Evolutionary conservation across 768 basidiomycete genomes (phyloP).

Genomic region (Amanita rubescens): DNA sequence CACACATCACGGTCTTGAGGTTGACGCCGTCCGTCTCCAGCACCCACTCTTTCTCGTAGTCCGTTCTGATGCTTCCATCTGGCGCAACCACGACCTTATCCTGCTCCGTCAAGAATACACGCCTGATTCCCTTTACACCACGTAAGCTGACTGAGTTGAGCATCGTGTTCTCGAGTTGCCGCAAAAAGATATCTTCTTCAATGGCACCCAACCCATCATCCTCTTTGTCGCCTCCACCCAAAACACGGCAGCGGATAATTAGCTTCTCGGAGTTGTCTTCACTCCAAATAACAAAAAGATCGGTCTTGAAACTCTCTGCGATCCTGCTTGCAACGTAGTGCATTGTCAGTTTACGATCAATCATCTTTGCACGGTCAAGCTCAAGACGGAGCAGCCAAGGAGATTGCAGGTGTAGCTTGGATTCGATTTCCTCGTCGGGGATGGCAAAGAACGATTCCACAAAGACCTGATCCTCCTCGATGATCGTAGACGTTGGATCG

Average conservation of each 20-base stretch:
- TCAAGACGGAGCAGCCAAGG: slow-evolving; percentile 97
- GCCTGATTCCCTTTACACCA: slow-evolving; percentile 84
- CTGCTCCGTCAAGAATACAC: slow-evolving; percentile 90
- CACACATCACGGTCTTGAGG: slow-evolving; percentile 89
- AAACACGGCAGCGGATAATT: slow-evolving; percentile 91
- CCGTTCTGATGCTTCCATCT: slow-evolving; percentile 59
- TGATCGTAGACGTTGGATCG: slow-evolving; percentile 83
- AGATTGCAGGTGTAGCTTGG: slow-evolving; percentile 85
- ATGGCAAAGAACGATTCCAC: slow-evolving; percentile 99
- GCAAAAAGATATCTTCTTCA: slow-evolving; percentile 94
- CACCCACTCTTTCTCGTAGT: slow-evolving; percentile 84
- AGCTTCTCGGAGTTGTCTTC: slow-evolving; percentile 99
- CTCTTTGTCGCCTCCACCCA: slow-evolving; percentile 79
- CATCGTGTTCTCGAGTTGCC: slow-evolving; percentile 95
- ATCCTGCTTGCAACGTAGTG: slow-evolving; percentile 90
- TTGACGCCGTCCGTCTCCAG: slow-evolving; percentile 97
- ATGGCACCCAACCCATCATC: slow-evolving; percentile 67
- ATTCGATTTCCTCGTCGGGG: slow-evolving; percentile 93
- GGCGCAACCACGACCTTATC: slow-evolving; percentile 62
- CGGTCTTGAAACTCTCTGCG: slow-evolving; percentile 89
- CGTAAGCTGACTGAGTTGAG: slow-evolving; percentile 91
- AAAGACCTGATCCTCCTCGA: slow-evolving; percentile 92
- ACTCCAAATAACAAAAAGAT: slow-evolving; percentile 97
- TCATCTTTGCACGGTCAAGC: slow-evolving; percentile 95
- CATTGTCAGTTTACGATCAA: slow-evolving; percentile 95